Evolutionary conservation across 495 filamentous ascomycete genomes (phyloP).

Genomic region (Clohesyomyces aquaticus): DNA sequence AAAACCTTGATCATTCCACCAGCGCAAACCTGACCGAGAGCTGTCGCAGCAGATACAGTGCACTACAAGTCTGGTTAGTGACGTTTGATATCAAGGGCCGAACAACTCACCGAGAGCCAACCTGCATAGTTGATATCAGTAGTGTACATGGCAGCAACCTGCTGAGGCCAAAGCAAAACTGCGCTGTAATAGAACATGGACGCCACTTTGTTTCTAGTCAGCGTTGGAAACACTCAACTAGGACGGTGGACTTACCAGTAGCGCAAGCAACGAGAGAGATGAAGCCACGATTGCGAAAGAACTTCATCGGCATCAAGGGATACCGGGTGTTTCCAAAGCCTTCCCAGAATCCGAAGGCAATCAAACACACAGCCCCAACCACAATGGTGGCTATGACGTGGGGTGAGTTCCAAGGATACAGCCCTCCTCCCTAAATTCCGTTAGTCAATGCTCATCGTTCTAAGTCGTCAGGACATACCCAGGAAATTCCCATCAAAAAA

Average conservation of each 20-base stretch:
- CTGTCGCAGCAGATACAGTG: constrained; percentile 21
- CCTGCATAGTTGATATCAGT: constrained; percentile 13
- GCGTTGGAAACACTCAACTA: not conserved
- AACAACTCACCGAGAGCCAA: constrained; percentile 5
- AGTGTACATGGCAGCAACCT: constrained; percentile 30
- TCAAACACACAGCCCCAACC: constrained; percentile 21
- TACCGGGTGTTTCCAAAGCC: constrained; percentile 23
- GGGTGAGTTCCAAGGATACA: constrained; percentile 36
- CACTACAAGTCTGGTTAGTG: not conserved
- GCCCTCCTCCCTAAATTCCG: constrained; percentile 16
- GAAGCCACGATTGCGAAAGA: constrained; percentile 33
- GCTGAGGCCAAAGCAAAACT: constrained; percentile 33
- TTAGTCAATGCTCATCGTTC: not conserved
- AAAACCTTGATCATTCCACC: constrained; percentile 21
- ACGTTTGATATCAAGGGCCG: not conserved
- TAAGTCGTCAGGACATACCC: constrained; percentile 3
- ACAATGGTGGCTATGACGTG: constrained; percentile 27
- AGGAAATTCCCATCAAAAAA: constrained; percentile 32
- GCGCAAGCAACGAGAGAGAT: constrained; percentile 30
- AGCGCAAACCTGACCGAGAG: constrained; percentile 20
- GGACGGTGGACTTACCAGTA: not conserved
- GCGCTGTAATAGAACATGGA: constrained; percentile 32
- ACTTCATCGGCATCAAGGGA: constrained; percentile 33
- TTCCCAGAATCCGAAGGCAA: constrained; percentile 30
- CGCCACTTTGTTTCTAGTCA: constrained; percentile 13